These are phyloP conservation scores for Macadamia integrifolia DNA, from an alignment of 164 flowering plant species.

Conservation along the genomic window DNA sequence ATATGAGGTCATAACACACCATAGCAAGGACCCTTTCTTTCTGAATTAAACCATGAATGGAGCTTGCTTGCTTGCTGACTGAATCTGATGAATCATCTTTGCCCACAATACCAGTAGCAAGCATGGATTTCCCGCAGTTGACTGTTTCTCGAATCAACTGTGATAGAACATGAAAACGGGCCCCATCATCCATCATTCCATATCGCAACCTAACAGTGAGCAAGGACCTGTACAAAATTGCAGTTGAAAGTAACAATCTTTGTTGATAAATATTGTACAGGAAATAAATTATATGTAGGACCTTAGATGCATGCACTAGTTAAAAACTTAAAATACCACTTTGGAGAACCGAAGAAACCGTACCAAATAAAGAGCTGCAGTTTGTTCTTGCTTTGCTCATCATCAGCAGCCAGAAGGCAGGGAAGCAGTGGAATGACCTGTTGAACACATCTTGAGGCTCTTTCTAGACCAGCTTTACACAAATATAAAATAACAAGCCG, in stretches of 20 bases:
- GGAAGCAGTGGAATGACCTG: slow-evolving; percentile 77
- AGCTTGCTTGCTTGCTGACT: slow-evolving; percentile 54
- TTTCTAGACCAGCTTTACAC: slow-evolving; percentile 65
- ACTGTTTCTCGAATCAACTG: slow-evolving; percentile 88
- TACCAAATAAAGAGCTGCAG: slow-evolving; percentile 94
- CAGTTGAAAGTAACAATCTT: slow-evolving; percentile 11
- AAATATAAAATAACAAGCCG: slow-evolving; percentile 75
- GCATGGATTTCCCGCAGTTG: slow-evolving; percentile 72
- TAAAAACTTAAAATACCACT: background rate
- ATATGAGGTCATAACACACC: slow-evolving; percentile 37
- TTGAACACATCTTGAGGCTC: slow-evolving; percentile 83
- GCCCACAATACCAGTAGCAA: slow-evolving; percentile 57
- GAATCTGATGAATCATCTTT: slow-evolving; percentile 65
- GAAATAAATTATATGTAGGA: background rate
- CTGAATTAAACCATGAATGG: slow-evolving; percentile 69
- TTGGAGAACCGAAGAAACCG: slow-evolving; percentile 1
- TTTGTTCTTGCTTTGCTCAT: slow-evolving; percentile 86
- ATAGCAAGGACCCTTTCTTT: slow-evolving; percentile 79
- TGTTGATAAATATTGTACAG: background rate
- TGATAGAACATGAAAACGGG: slow-evolving; percentile 85
- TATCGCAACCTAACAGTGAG: slow-evolving; percentile 69
- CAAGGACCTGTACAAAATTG: slow-evolving; percentile 52
- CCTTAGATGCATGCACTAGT: background rate
- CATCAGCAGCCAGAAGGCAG: slow-evolving; percentile 70
- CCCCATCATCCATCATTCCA: slow-evolving; percentile 83